phyloP scores from a whole-genome alignment of 768 basidiomycete species.

The Tylopilus felleus region DNA sequence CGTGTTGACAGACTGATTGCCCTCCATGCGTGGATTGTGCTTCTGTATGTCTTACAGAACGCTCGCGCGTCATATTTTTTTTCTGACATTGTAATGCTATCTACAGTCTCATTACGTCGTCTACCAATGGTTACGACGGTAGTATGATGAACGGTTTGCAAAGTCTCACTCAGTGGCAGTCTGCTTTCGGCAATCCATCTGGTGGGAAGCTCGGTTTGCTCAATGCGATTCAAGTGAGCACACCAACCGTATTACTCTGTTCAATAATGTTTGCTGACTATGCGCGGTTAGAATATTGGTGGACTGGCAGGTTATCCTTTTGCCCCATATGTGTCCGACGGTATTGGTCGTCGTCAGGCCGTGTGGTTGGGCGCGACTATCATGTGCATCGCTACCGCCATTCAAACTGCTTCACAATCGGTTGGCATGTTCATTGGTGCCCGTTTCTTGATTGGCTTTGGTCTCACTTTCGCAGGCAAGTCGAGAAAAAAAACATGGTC shows the following conservation, averaged over 20 bases:
- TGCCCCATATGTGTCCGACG: conserved; percentile 69
- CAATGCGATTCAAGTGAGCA: conserved; percentile 66
- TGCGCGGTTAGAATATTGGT: conserved; percentile 57
- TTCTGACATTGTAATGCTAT: neutral
- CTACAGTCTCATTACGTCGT: conserved; percentile 66
- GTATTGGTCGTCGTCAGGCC: conserved; percentile 61
- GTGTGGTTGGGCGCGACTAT: conserved; percentile 68
- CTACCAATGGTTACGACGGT: conserved; percentile 73
- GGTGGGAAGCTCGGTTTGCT: conserved; percentile 61
- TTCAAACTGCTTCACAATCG: conserved; percentile 71
- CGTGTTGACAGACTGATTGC: conserved; percentile 44
- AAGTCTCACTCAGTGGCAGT: conserved; percentile 58
- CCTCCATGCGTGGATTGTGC: conserved; percentile 67
- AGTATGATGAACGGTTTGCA: conserved; percentile 83
- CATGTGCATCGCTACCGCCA: conserved; percentile 63
- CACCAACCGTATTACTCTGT: neutral
- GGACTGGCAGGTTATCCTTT: conserved; percentile 64
- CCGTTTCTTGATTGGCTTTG: conserved; percentile 76
- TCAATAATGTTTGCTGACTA: neutral
- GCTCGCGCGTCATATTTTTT: neutral
- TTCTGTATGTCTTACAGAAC: conserved; percentile 44
- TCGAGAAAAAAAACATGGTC: neutral
- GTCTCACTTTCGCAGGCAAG: conserved; percentile 65
- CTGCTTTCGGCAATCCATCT: conserved; percentile 57
- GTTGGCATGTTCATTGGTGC: conserved; percentile 80